A percentile compares a stretch with the other conserved stretches of the same genome.
phyloP scores from a whole-genome alignment of 495 filamentous ascomycete species.

The Xylaria curta region DNA sequence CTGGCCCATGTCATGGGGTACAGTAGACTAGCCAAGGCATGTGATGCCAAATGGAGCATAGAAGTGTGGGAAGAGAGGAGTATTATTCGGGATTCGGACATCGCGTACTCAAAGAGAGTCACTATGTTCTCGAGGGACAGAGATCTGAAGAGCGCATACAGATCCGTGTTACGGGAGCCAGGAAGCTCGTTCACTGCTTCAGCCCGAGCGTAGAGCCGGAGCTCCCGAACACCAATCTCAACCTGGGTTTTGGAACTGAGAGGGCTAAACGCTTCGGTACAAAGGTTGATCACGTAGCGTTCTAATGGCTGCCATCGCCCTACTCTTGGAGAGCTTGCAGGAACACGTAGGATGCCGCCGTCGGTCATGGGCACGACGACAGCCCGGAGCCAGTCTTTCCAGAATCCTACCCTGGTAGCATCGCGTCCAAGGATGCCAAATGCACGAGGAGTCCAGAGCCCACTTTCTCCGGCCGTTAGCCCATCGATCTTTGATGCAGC shows the following conservation, averaged over 20 bases:
- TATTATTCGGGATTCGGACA: constrained; percentile 95
- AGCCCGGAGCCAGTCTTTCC: constrained; percentile 98
- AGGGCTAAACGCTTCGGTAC: constrained; percentile 91
- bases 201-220: constrained; percentile 89
- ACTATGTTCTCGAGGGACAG: constrained; percentile 91
- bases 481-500: constrained; percentile 98
- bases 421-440: constrained; percentile 94
- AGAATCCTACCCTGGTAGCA: constrained; percentile 82
- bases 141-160: constrained; percentile 90
- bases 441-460: constrained; percentile 93
- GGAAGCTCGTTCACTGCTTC: constrained; percentile 95
- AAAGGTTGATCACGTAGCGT: constrained; percentile 96
- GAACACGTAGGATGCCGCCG: constrained; percentile 79
- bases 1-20: constrained; percentile 93
- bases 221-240: constrained; percentile 86
- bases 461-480: constrained; percentile 92
- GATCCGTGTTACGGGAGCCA: constrained; percentile 86
- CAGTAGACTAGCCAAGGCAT: constrained; percentile 80
- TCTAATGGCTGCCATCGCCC: constrained; percentile 98
- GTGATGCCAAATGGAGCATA: constrained; percentile 92
- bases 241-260: constrained; percentile 94
- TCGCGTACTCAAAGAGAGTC: constrained; percentile 88
- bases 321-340: constrained; percentile 85
- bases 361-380: constrained; percentile 94
- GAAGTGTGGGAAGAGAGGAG: constrained; percentile 92